These are phyloP conservation scores for Garcia nutans DNA, from an alignment of 345 rosid species.

Conservation along the genomic window DNA sequence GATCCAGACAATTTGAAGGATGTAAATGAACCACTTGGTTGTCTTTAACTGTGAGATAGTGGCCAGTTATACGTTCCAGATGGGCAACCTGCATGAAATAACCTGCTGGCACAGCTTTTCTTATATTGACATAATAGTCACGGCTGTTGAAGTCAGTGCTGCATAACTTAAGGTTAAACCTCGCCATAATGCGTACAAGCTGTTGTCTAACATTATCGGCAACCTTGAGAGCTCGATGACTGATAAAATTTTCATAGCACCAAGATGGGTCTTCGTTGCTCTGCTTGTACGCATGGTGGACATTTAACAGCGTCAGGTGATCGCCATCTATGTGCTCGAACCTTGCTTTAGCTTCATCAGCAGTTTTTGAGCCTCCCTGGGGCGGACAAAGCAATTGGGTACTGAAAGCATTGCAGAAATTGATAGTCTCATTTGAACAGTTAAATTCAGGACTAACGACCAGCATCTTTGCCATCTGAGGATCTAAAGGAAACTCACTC, in stretches of 20 bases:
- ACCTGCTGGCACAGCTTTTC: slow-evolving; percentile 84
- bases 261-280: slow-evolving; percentile 82
- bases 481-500: slow-evolving; percentile 96
- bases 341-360: slow-evolving; percentile 98
- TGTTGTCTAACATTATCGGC: slow-evolving; percentile 94
- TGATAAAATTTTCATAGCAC: too few relatives aligned
- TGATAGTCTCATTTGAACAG: slow-evolving; percentile 95
- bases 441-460: slow-evolving; percentile 89
- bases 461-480: slow-evolving; percentile 96
- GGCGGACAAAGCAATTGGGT: slow-evolving; percentile 99
- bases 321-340: slow-evolving; percentile 99
- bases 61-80: slow-evolving; percentile 80
- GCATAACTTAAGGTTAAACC: slow-evolving; percentile 82
- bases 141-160: slow-evolving; percentile 91
- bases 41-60: slow-evolving; percentile 92
- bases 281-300: slow-evolving; percentile 93
- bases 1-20: slow-evolving; percentile 90
- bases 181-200: slow-evolving; percentile 88
- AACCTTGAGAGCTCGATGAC: slow-evolving; percentile 72
- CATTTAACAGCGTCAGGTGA: slow-evolving; percentile 94
- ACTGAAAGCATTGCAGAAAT: slow-evolving; percentile 97
- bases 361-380: slow-evolving; percentile 99
- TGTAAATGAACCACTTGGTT: slow-evolving; percentile 96
- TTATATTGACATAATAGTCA: slow-evolving; percentile 84
- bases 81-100: slow-evolving; percentile 98